phyloP scores from a whole-genome alignment of 768 basidiomycete genomes.

The Leucocoprinus birnbaumii region DNA sequence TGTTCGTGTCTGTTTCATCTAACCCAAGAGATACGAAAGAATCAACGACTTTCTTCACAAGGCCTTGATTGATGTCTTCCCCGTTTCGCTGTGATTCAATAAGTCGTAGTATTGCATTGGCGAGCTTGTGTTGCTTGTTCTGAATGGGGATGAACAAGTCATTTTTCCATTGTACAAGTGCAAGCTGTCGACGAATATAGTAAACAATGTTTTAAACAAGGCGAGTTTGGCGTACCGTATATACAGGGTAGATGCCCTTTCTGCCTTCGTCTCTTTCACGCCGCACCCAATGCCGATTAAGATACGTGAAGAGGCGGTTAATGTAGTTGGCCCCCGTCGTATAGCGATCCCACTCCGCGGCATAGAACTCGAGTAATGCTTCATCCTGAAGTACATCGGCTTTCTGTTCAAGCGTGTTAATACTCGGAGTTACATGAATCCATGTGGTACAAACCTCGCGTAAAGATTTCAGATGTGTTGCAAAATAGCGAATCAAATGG shows the following conservation, averaged over 20 bases:
- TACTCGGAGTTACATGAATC: slow-evolving; percentile 14
- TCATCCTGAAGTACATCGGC: slow-evolving; percentile 84
- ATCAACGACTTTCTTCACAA: slow-evolving; percentile 93
- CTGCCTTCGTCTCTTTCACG: slow-evolving; percentile 96
- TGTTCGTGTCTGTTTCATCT: slow-evolving; percentile 90
- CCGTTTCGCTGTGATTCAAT: slow-evolving; percentile 95
- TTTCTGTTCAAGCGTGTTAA: slow-evolving; percentile 42
- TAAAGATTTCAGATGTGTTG: slow-evolving; percentile 72
- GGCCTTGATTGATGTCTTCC: slow-evolving; percentile 86
- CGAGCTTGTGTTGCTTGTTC: slow-evolving; percentile 75
- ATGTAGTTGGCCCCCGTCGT: slow-evolving; percentile 97
- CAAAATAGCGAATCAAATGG: slow-evolving; percentile 89
- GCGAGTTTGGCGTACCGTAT: slow-evolving; percentile 63
- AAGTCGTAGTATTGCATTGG: slow-evolving; percentile 81
- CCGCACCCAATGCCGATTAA: slow-evolving; percentile 99
- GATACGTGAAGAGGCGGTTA: slow-evolving; percentile 95
- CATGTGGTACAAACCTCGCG: slow-evolving; percentile 33
- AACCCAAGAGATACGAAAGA: slow-evolving; percentile 94
- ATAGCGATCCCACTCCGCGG: slow-evolving; percentile 92
- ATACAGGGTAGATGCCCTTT: slow-evolving; percentile 92
- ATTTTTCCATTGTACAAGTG: slow-evolving; percentile 93
- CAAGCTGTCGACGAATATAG: slow-evolving; percentile 55
- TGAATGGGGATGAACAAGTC: slow-evolving; percentile 92
- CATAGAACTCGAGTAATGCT: slow-evolving; percentile 86
- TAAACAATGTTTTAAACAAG: slow-evolving; percentile 1